These are phyloP conservation scores for Heimioporus sp. DNA, from an alignment of 768 basidiomycete genomes.

Conservation along the genomic window DNA sequence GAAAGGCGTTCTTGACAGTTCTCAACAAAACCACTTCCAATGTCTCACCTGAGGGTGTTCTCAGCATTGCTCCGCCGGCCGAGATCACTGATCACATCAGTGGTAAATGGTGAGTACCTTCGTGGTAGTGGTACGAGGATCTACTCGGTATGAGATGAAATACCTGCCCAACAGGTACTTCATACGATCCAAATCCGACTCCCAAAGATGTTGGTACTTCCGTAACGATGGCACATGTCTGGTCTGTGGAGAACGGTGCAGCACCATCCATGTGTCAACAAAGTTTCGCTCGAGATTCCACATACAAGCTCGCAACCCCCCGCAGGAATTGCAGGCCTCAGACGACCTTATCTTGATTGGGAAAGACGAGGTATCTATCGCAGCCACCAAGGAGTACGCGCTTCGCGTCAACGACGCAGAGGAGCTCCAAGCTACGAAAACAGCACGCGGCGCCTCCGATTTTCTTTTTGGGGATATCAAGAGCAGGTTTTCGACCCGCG, in stretches of 20 bases:
- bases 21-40: no score
- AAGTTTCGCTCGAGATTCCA: constrained; percentile 1
- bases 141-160: background rate
- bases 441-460: background rate
- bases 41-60: no score
- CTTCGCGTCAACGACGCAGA: background rate
- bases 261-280: constrained; percentile 2
- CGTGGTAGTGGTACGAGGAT: background rate
- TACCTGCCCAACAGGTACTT: background rate
- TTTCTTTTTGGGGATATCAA: background rate
- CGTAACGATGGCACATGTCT: background rate
- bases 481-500: background rate
- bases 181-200: constrained; percentile 3
- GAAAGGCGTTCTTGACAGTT: no score
- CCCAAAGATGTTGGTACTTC: constrained; percentile 6
- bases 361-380: constrained; percentile 2
- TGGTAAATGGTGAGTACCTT: background rate
- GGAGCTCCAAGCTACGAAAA: background rate
- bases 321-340: no score
- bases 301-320: background rate
- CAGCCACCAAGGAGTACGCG: background rate
- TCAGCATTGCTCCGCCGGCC: background rate
- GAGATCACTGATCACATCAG: constrained; percentile 6
- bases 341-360: constrained; percentile 1
- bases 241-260: constrained; percentile 2